phyloP scores from a whole-genome alignment of 768 basidiomycete species.

The Tricholoma saponaceum region DNA sequence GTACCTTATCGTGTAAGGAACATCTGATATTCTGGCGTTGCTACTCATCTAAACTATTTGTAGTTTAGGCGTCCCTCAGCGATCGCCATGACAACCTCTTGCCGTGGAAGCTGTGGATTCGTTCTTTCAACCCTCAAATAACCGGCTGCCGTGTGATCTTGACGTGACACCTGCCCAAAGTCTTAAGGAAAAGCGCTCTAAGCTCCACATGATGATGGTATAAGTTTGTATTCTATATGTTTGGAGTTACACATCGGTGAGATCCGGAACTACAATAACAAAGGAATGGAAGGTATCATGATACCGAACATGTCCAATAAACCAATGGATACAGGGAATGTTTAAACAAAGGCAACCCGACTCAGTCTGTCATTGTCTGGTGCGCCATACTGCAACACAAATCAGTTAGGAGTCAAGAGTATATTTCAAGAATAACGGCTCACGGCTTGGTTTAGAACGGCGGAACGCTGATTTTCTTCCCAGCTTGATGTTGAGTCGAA shows the following conservation, averaged over 20 bases:
- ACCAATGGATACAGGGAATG: background rate
- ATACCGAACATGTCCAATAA: background rate
- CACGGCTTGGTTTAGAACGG: background rate
- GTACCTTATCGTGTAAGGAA: too few species aligned
- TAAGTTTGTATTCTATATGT: background rate
- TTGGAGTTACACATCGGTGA: background rate
- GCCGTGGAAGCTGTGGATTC: too few species aligned
- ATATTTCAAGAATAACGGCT: background rate
- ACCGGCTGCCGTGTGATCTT: too few species aligned
- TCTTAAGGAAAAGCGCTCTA: too few species aligned
- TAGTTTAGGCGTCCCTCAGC: too few species aligned
- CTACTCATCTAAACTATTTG: too few species aligned
- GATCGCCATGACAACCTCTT: too few species aligned
- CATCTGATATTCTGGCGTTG: too few species aligned
- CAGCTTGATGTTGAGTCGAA: slow-evolving; percentile 1
- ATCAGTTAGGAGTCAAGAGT: background rate
- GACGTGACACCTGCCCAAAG: too few species aligned
- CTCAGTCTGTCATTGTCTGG: background rate
- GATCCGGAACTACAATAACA: too few species aligned
- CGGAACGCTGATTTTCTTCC: background rate
- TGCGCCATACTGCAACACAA: background rate
- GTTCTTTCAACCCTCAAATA: too few species aligned
- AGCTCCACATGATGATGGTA: too few species aligned
- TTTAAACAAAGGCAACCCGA: background rate
- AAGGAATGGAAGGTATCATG: background rate